Conservation (phyloP, 768 basidiomycete genomes). For the Podaxis sp. region DNA sequence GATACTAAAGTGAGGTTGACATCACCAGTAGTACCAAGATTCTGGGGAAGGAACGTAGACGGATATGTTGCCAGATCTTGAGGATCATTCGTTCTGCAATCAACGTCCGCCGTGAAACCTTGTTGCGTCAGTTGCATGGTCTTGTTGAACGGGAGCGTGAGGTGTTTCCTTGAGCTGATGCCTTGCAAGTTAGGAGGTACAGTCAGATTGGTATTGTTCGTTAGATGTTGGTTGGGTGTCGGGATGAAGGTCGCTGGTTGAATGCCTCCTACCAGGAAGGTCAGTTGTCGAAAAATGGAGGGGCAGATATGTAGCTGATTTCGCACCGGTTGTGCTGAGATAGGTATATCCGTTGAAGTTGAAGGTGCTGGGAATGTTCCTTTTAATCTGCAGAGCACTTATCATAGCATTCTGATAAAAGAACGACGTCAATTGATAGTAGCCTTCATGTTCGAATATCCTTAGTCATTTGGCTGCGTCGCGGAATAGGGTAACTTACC, state of each 20-base stretch:
- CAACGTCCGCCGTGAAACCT: conserved; percentile 5
- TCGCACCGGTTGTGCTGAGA: not conserved
- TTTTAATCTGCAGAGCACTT: not conserved
- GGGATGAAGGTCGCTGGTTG: not conserved
- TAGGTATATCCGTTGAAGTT: conserved; percentile 8
- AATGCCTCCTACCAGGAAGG: conserved; percentile 1
- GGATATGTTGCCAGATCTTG: not conserved
- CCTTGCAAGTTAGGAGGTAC: not conserved
- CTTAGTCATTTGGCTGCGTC: not conserved
- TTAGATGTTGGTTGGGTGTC: not conserved
- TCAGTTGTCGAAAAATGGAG: too few relatives aligned
- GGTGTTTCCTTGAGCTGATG: not conserved
- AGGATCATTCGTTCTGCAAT: not conserved
- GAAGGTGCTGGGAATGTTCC: not conserved
- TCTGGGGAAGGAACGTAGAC: not conserved
- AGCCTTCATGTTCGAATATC: not conserved
- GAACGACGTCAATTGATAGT: not conserved
- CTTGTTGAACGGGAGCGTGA: not conserved
- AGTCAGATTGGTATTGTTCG: not conserved
- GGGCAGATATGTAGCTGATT: not conserved
- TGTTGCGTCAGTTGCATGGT: conserved; percentile 4
- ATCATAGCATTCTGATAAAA: not conserved
- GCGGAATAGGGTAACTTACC: not conserved
- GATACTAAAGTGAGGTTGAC: not conserved
- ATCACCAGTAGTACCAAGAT: not conserved